A percentile compares a stretch with the other conserved stretches of the same genome.
Evolutionary conservation across 352 stramenopile species (phyloP).

Genomic region (Globisporangium orthogonon): DNA sequence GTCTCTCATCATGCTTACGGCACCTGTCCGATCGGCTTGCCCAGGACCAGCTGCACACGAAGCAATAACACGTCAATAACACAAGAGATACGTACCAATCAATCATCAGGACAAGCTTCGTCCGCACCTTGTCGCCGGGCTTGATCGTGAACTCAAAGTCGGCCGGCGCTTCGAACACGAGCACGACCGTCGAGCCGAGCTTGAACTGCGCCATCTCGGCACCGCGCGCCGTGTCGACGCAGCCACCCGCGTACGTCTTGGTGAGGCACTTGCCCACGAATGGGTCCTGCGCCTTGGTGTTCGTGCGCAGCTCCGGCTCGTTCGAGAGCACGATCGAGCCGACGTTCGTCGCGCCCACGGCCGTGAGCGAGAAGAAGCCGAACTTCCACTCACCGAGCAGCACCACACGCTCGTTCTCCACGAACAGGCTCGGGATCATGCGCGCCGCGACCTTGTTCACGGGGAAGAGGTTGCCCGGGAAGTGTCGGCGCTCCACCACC

Average conservation of each 20-base stretch:
- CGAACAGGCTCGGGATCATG: conserved; percentile 74
- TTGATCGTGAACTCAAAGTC: conserved; percentile 73
- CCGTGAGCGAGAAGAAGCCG: conserved; percentile 79
- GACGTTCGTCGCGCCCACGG: conserved; percentile 83
- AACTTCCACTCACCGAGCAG: conserved; percentile 70
- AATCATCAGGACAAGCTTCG: background rate
- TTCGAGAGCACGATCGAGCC: conserved; percentile 74
- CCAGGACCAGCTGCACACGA: conserved; percentile 23
- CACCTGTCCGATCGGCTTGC: conserved; percentile 33
- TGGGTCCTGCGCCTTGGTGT: conserved; percentile 47
- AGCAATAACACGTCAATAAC: background rate
- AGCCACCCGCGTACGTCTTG: conserved; percentile 31
- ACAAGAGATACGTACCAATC: conserved; percentile 8
- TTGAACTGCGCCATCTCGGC: conserved; percentile 82
- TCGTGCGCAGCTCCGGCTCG: conserved; percentile 62
- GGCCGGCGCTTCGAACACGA: conserved; percentile 77
- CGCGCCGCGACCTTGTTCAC: conserved; percentile 60
- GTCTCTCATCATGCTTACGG: conserved; percentile 1
- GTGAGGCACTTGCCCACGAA: conserved; percentile 47
- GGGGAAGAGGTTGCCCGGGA: conserved; percentile 78
- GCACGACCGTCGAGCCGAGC: conserved; percentile 80
- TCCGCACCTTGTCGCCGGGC: conserved; percentile 63
- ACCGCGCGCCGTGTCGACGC: conserved; percentile 33
- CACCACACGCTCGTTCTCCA: conserved; percentile 78
- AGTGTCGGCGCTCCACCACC: conserved; percentile 69